These are phyloP conservation scores for Teunomyces atbi DNA, from an alignment of 805 yeast genomes.

Conservation along the genomic window DNA sequence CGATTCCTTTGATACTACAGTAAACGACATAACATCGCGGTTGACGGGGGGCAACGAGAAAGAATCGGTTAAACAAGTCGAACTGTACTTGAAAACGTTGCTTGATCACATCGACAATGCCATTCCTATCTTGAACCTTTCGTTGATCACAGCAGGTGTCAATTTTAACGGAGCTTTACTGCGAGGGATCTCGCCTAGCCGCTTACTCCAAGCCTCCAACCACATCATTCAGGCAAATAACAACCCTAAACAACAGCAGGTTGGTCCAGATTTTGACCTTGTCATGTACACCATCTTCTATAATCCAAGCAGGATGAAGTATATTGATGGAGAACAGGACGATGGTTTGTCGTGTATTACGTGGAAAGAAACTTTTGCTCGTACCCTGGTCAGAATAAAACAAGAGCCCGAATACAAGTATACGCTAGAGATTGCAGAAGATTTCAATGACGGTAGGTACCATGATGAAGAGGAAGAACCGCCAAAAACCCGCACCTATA, in stretches of 20 bases:
- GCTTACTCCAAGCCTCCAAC: constrained; percentile 61
- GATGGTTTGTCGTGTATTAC: constrained; percentile 41
- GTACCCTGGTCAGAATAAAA: constrained; percentile 45
- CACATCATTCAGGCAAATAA: constrained; percentile 26
- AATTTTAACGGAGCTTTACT: constrained; percentile 51
- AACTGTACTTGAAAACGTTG: constrained; percentile 47
- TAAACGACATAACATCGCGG: constrained; percentile 38
- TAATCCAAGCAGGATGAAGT: constrained; percentile 45
- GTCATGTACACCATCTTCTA: constrained; percentile 64
- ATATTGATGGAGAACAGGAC: constrained; percentile 20
- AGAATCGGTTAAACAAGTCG: constrained; percentile 46
- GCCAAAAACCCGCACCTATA: constrained; percentile 33
- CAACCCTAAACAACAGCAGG: constrained; percentile 18
- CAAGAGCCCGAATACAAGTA: constrained; percentile 33
- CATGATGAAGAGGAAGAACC: constrained; percentile 55
- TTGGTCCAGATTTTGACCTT: constrained; percentile 61
- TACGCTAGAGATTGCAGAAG: constrained; percentile 49
- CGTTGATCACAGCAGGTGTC: constrained; percentile 69
- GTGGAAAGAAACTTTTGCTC: constrained; percentile 75
- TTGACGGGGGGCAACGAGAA: constrained; percentile 27
- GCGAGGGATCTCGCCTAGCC: constrained; percentile 58
- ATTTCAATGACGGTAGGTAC: constrained; percentile 67
- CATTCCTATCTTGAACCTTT: constrained; percentile 64
- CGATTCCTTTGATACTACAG: constrained; percentile 51
- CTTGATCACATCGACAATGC: constrained; percentile 59